These are phyloP conservation scores for Boletus patriciae DNA, from an alignment of 768 basidiomycete genomes.

Conservation along the genomic window DNA sequence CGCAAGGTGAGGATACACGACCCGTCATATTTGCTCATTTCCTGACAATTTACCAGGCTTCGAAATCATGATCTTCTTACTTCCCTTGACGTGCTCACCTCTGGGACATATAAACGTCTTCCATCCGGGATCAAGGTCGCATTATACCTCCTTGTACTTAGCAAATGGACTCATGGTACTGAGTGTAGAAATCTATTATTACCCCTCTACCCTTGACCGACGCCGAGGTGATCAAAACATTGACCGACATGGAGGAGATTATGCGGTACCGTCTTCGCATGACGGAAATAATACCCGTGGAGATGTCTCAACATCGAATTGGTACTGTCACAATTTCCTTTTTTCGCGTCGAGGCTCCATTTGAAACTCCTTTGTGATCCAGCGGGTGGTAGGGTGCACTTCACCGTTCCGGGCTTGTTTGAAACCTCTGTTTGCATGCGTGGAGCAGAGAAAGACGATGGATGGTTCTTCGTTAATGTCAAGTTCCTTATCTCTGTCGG, in stretches of 20 bases:
- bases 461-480: constrained; percentile 84
- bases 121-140: constrained; percentile 78
- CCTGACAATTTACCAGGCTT: constrained; percentile 47
- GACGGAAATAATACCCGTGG: constrained; percentile 76
- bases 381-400: constrained; percentile 80
- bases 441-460: constrained; percentile 65
- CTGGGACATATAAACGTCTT: constrained; percentile 81
- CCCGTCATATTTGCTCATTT: background rate
- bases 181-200: constrained; percentile 63
- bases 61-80: constrained; percentile 94
- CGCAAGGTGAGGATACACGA: constrained; percentile 56
- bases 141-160: constrained; percentile 15
- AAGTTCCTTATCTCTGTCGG: constrained; percentile 73
- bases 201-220: constrained; percentile 68
- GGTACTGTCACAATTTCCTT: constrained; percentile 41
- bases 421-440: constrained; percentile 71
- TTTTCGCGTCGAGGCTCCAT: constrained; percentile 11
- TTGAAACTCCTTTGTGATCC: constrained; percentile 22
- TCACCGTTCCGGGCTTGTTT: constrained; percentile 71
- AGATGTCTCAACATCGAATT: constrained; percentile 73
- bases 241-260: constrained; percentile 71
- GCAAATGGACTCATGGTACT: constrained; percentile 22
- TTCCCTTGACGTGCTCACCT: constrained; percentile 84
- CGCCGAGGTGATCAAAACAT: constrained; percentile 58
- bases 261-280: constrained; percentile 79